Base-by-base conservation (phyloP, 1,139 yeast species). In the Wickerhamomyces sp. region DNA sequence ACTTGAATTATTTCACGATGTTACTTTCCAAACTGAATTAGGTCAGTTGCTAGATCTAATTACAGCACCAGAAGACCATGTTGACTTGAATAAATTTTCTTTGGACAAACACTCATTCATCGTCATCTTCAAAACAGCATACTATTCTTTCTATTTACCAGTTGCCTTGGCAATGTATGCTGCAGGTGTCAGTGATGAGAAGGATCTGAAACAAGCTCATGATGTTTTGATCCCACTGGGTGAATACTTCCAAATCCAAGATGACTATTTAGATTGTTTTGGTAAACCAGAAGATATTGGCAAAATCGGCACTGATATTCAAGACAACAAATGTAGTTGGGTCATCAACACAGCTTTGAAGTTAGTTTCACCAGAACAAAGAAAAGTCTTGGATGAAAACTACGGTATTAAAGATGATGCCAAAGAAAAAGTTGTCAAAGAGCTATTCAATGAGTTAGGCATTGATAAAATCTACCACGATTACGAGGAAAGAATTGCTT, bases 241-340 rank as follows among this genome's bases (percentile, higher is more conserved):
- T 45, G 97, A 94, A 67, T 94, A 94, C 64, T 94, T 94, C 83
- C 99, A 94, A 70, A 88, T 94, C 54, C 98, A 94, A 69, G 99
- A 94, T 61, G 99, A 94, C 65, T 94, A 72, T 69, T 78, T 94
- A 55, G 99, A 94, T 65, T 88, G 97, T 66, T 94, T 87, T 60
- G 99, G 98, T 48, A 89, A 94, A 53, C 97, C 98, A 35, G 95
- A 86, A 60, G 90, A 90, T 58, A 92, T 92, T 60, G 99, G 99
- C 48, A 94, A 94, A 74, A 88, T 94, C 52, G 99, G 99, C 52
- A 94, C 98, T 44, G 99, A 94, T 64, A 94, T 94, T 59, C 87
- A 87, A 69, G 99, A 94, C 65, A 94, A 94, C 76, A 94, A 94
- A 68, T 94, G 98, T 66, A 86, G 97, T 35, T 94, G 99, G 99